These are phyloP conservation scores for Agaricus subrufescens DNA, from an alignment of 768 basidiomycete species.

Conservation along the genomic window DNA sequence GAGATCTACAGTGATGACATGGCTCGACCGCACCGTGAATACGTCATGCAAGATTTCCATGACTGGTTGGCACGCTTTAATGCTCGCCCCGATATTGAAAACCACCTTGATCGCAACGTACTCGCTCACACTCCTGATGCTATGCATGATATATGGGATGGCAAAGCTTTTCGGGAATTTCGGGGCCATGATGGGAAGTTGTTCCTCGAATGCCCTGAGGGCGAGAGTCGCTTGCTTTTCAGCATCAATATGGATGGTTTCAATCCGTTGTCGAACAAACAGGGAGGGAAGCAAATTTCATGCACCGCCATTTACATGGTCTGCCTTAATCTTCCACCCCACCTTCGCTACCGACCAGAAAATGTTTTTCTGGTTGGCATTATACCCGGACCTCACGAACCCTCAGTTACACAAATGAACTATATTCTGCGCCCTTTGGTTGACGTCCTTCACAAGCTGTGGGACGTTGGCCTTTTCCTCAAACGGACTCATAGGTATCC, in stretches of 20 bases:
- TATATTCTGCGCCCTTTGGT: constrained; percentile 31
- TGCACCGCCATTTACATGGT: constrained; percentile 20
- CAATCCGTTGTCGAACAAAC: constrained; percentile 24
- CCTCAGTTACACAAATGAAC: constrained; percentile 26
- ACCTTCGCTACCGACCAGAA: constrained; percentile 19
- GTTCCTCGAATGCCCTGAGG: constrained; percentile 1
- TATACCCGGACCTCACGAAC: constrained; percentile 19
- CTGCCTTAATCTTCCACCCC: constrained; percentile 28
- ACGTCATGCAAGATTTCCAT: constrained; percentile 2
- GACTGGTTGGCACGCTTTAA: constrained; percentile 1
- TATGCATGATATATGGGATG: neutral
- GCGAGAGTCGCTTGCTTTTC: constrained; percentile 1
- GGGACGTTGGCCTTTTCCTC: constrained; percentile 22
- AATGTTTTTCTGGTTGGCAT: constrained; percentile 31
- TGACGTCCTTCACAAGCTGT: constrained; percentile 25
- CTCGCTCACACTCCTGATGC: neutral
- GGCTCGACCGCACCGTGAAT: neutral
- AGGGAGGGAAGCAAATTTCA: constrained; percentile 19
- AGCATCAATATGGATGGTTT: constrained; percentile 21
- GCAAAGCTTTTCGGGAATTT: constrained; percentile 1
- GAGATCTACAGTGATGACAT: too few relatives aligned
- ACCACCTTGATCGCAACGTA: neutral
- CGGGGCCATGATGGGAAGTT: neutral
- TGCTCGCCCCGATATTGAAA: constrained; percentile 2
- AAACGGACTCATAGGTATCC: constrained; percentile 15